A percentile compares a stretch with the other conserved stretches of the same genome.
Conservation (phyloP, 352 stramenopile genomes). For the Phytophthora ohioensis region DNA sequence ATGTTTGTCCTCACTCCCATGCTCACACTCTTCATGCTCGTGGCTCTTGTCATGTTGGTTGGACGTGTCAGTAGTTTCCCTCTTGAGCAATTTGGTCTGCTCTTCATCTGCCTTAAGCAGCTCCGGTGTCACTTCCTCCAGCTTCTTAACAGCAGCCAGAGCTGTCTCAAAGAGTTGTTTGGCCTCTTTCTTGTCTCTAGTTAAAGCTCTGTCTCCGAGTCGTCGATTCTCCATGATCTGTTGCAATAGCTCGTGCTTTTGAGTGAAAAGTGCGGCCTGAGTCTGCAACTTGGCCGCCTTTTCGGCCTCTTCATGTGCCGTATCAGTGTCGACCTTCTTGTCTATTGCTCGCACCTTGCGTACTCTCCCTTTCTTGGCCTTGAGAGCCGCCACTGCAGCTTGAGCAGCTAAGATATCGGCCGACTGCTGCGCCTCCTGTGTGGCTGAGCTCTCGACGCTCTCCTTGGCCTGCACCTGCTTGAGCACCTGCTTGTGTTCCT, state of each 20-base stretch:
- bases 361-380: slow-evolving; percentile 51
- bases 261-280: slow-evolving; percentile 46
- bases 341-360: slow-evolving; percentile 2
- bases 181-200: slow-evolving; percentile 17
- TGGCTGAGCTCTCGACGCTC: slow-evolving; percentile 54
- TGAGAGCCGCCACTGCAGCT: slow-evolving; percentile 70
- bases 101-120: slow-evolving; percentile 41
- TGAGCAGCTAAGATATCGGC: slow-evolving; percentile 71
- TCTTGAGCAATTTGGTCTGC: slow-evolving; percentile 15
- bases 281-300: slow-evolving; percentile 33
- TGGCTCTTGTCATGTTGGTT: slow-evolving; percentile 12
- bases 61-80: slow-evolving; percentile 6
- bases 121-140: slow-evolving; percentile 55
- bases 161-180: slow-evolving; percentile 44
- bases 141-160: slow-evolving; percentile 37
- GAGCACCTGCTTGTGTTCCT: slow-evolving; percentile 42
- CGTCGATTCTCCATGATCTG: slow-evolving; percentile 53
- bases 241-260: slow-evolving; percentile 66
- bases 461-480: slow-evolving; percentile 57
- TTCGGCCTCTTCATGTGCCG: slow-evolving; percentile 1
- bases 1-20: slow-evolving; percentile 16
- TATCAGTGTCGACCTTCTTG: background rate
- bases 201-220: slow-evolving; percentile 44
- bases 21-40: background rate
- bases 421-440: slow-evolving; percentile 54